Conservation (phyloP, 2,329 filamentous ascomycete genomes). For the Huntiella abstrusa region DNA sequence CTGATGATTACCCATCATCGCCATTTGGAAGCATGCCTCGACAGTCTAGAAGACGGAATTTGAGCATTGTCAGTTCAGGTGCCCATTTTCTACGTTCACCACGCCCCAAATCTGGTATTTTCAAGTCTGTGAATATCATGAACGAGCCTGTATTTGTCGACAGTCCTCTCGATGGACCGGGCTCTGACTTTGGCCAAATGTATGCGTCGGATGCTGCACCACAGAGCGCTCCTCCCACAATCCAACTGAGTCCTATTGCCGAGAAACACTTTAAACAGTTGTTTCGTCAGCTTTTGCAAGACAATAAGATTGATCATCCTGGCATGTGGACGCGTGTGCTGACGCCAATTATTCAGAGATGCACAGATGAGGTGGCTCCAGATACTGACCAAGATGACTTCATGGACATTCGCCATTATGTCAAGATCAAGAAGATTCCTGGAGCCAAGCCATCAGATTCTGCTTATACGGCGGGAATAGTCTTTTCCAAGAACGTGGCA, state of each 20-base stretch:
- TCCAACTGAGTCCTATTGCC: slow-evolving; percentile 75
- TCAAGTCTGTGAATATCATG: slow-evolving; percentile 35
- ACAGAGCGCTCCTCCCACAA: slow-evolving; percentile 50
- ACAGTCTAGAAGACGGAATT: slow-evolving; percentile 46
- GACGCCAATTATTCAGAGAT: slow-evolving; percentile 73
- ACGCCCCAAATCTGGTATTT: slow-evolving; percentile 37
- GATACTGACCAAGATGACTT: slow-evolving; percentile 80
- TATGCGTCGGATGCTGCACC: slow-evolving; percentile 7
- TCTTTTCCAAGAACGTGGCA: slow-evolving; percentile 93
- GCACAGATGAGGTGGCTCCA: slow-evolving; percentile 85
- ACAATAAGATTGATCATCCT: slow-evolving; percentile 52
- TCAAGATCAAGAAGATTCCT: slow-evolving; percentile 92
- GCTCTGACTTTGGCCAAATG: slow-evolving; percentile 5
- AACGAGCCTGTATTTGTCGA: slow-evolving; percentile 24
- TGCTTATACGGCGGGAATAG: slow-evolving; percentile 87
- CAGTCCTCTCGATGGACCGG: slow-evolving; percentile 3
- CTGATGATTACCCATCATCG: slow-evolving; percentile 35
- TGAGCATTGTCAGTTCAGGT: slow-evolving; percentile 63
- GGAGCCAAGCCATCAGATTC: slow-evolving; percentile 82
- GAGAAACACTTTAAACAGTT: slow-evolving; percentile 74
- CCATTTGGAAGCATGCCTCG: slow-evolving; percentile 3
- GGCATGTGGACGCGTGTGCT: slow-evolving; percentile 77
- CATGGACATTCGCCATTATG: slow-evolving; percentile 93
- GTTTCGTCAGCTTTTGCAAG: slow-evolving; percentile 63
- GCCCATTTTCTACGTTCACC: slow-evolving; percentile 53